These are phyloP conservation scores for Aspergillus haitiensis DNA, from an alignment of 495 filamentous ascomycete species.

Conservation along the genomic window DNA sequence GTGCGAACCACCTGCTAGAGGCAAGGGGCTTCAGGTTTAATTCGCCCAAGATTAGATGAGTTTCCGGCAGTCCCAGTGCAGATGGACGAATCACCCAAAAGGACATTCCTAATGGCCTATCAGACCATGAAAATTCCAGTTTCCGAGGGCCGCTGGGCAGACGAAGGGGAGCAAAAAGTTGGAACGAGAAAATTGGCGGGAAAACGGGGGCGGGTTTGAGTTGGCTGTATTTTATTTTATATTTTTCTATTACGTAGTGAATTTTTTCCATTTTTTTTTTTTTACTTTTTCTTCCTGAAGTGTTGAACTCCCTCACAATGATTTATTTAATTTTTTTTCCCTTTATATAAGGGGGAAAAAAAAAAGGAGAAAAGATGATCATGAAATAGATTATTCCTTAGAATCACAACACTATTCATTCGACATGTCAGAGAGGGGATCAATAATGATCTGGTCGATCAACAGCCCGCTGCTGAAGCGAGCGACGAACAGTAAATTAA, in stretches of 20 bases:
- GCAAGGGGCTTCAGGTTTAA: conserved; percentile 17
- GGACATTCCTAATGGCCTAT: conserved; percentile 1
- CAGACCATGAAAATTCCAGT: neutral
- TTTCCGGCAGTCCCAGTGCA: neutral
- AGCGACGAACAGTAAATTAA: neutral
- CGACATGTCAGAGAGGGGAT: neutral
- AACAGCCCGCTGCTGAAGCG: neutral
- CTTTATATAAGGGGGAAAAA: neutral
- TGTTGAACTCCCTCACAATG: too few relatives aligned
- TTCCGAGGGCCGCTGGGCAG: neutral
- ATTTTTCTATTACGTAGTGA: neutral
- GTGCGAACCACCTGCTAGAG: conserved; percentile 21
- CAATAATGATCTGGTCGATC: conserved; percentile 2
- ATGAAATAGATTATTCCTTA: neutral
- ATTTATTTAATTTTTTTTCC: too few relatives aligned
- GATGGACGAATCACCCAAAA: neutral
- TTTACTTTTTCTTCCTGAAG: neutral
- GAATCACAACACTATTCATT: neutral
- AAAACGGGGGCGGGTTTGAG: neutral
- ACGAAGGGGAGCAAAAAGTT: neutral
- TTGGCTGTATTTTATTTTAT: neutral
- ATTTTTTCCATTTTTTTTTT: neutral
- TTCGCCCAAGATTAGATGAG: conserved; percentile 12
- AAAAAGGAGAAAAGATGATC: neutral
- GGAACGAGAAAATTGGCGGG: neutral